Conservation (phyloP, 169 alveolate genomes). For the Perkinsus olseni region DNA sequence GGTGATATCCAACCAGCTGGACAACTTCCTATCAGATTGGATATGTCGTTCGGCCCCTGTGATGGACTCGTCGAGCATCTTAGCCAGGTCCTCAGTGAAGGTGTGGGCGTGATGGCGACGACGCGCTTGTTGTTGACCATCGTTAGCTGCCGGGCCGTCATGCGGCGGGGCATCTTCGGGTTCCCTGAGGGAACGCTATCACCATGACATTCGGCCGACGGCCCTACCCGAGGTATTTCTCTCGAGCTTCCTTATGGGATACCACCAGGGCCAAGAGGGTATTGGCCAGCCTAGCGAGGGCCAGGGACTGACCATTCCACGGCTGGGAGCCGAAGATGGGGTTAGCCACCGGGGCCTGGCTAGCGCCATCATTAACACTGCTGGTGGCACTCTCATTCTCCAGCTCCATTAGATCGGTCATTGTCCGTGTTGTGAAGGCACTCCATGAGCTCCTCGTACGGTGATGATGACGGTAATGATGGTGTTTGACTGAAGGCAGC, state of each 20-base stretch:
- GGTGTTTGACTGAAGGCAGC: neutral
- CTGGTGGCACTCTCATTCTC: neutral
- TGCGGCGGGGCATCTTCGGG: no score
- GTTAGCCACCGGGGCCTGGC: neutral
- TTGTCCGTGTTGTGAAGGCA: neutral
- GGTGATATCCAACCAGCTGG: neutral
- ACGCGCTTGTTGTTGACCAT: neutral
- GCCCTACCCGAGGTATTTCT: neutral
- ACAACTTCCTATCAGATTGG: neutral
- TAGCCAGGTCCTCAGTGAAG: neutral
- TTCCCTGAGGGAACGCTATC: no score
- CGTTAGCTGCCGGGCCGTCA: no score
- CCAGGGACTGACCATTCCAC: neutral
- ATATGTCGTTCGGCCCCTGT: neutral
- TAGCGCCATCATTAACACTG: neutral
- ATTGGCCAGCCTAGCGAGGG: neutral
- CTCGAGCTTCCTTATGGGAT: neutral
- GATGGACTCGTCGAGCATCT: neutral
- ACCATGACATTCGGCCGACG: neutral
- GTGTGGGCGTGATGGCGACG: neutral
- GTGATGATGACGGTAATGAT: neutral
- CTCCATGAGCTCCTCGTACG: neutral
- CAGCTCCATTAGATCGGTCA: neutral
- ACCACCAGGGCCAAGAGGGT: neutral
- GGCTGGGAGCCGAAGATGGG: neutral